Evolutionary conservation across 805 yeast genomes (phyloP).

Genomic region (Wickerhamiella shivajii): DNA sequence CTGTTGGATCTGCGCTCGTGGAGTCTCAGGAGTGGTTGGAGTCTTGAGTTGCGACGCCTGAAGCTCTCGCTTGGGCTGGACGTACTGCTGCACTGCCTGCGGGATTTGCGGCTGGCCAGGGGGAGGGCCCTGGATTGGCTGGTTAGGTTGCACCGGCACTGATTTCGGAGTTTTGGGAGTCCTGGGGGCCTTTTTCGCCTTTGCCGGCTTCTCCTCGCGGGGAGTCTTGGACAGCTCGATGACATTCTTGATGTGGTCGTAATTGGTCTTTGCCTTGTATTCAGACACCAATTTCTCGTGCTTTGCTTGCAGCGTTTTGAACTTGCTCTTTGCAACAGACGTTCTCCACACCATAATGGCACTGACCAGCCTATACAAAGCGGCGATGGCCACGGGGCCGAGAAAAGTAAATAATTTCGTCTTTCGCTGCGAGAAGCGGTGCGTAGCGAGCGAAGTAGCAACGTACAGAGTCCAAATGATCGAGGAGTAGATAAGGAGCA

Average conservation of each 20-base stretch:
- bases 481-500: constrained; percentile 23
- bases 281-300: constrained; percentile 48
- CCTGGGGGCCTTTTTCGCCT: neutral
- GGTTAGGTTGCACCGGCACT: too few relatives aligned
- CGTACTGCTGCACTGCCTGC: too few relatives aligned
- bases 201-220: neutral
- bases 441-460: constrained; percentile 11
- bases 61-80: too few relatives aligned
- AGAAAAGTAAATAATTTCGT: neutral
- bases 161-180: too few relatives aligned
- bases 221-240: constrained; percentile 38
- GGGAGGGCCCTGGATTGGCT: too few relatives aligned
- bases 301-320: constrained; percentile 28
- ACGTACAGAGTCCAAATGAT: constrained; percentile 19
- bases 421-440: neutral
- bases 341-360: constrained; percentile 16
- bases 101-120: too few relatives aligned
- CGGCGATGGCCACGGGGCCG: constrained; percentile 15
- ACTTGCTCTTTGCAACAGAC: constrained; percentile 16
- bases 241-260: constrained; percentile 59
- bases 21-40: too few relatives aligned
- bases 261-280: constrained; percentile 58
- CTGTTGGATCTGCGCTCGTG: too few relatives aligned
- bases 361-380: constrained; percentile 10
- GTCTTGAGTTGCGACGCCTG: too few relatives aligned